Evolutionary conservation across 345 rosid genomes (phyloP), one percentile per base, ranked within the genome.

Genomic region (Dimocarpus longan): DNA sequence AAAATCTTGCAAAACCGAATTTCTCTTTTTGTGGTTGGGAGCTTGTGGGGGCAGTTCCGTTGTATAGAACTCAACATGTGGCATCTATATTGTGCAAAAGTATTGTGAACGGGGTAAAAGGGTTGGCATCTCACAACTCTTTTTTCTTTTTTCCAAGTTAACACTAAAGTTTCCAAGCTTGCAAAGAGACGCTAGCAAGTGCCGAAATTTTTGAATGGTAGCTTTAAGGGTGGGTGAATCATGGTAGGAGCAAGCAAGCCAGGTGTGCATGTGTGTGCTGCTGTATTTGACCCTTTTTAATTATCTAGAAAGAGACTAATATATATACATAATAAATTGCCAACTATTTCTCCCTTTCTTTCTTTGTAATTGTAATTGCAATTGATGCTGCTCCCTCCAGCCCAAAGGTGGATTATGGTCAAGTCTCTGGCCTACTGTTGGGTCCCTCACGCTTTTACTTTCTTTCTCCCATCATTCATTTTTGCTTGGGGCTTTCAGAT

Each of bases 361-460:
- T 32, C 37, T 32, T 32, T 32, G 37, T 32, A 32, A 32, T 32
- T 32, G 37, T 32, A 32, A 32, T 32, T 50, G 19, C 3, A 50
- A 50, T 50, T 48, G 60, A 24, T 24, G 42, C 60, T 22, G 43
- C 10, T 52, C 22, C 54, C 54, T 50, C 12, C 15, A 10, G 13
- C 54, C 13, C 5, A 52, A 52, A 32, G 43, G 74, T 26, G 74
- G 62, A 71, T 26, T 28, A 15, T 32, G 44, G 74, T 71, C 74
- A 71, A 71, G 22, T 52, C 44, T 16, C 18, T 44, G 24, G 63
- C 74, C 43, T 50, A 71, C 37, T 2, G 19, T 50, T 52, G 63
- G 74, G 63, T 2, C 74, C 74, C 57, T 46, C 19, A 11, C 56
- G 3, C 62, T 71, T 52, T 71, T 16, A 3, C 62, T 71, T 28